A percentile compares a stretch with the other conserved stretches of the same genome.
Evolutionary conservation across 2,329 filamentous ascomycete genomes (phyloP).

Genomic region (Fusarium nurragi): DNA sequence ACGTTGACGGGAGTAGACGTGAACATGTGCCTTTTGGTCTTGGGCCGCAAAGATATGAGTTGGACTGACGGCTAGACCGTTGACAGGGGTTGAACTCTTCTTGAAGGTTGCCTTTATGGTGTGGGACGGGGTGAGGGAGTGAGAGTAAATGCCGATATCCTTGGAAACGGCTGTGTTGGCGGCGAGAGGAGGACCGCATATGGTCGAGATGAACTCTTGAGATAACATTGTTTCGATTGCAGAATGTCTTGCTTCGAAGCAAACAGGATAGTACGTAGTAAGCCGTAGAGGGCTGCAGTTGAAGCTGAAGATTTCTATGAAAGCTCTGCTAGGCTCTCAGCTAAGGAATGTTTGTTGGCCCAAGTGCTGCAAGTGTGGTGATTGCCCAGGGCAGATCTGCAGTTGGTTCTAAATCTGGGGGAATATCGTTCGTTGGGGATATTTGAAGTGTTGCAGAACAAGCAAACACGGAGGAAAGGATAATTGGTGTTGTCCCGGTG

Average conservation of each 20-base stretch:
- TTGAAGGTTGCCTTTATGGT: constrained; percentile 84
- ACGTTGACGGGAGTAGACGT: constrained; percentile 87
- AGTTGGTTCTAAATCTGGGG: constrained; percentile 7
- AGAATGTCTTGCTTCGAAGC: not conserved
- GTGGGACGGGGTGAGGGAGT: constrained; percentile 81
- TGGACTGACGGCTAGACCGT: constrained; percentile 81
- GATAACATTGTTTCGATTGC: constrained; percentile 60
- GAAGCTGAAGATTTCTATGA: not conserved
- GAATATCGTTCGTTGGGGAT: constrained; percentile 6
- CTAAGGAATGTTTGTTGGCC: constrained; percentile 30
- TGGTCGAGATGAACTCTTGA: constrained; percentile 68
- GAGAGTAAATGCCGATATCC: constrained; percentile 87
- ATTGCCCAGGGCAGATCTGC: constrained; percentile 1
- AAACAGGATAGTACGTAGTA: not conserved
- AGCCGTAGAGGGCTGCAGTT: not conserved
- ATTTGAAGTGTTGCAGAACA: constrained; percentile 19
- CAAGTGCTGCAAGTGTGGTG: constrained; percentile 4
- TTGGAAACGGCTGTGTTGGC: constrained; percentile 73
- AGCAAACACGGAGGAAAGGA: constrained; percentile 23
- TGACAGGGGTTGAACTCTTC: constrained; percentile 84
- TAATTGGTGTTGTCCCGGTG: not conserved
- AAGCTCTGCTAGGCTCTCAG: constrained; percentile 4
- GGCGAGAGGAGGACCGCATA: constrained; percentile 65
- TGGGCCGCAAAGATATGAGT: constrained; percentile 93
- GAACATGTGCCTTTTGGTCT: constrained; percentile 87